phyloP scores from a whole-genome alignment of 2,329 filamentous ascomycete species.

The Calonectria fujianensis region DNA sequence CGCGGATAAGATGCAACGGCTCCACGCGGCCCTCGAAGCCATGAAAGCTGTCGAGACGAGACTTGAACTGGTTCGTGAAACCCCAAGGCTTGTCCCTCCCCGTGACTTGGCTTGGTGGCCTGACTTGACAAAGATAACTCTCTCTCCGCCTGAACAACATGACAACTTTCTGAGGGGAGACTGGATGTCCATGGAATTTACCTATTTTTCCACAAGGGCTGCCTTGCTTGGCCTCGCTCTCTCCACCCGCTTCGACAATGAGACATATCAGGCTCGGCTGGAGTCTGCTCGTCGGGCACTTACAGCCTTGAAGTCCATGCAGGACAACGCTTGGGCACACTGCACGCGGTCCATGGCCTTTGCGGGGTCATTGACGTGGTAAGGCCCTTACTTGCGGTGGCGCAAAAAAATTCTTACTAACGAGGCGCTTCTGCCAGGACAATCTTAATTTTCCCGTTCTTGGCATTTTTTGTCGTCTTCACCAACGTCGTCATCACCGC shows the following conservation, averaged over 20 bases:
- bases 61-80: conserved; percentile 1
- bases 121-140: background rate
- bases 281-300: conserved; percentile 12
- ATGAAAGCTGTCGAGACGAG: background rate
- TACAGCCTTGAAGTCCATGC: conserved; percentile 22
- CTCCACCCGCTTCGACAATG: background rate
- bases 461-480: conserved; percentile 28
- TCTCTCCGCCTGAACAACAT: background rate
- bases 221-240: background rate
- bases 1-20: background rate
- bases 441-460: conserved; percentile 25
- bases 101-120: background rate
- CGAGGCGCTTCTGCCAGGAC: background rate
- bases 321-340: conserved; percentile 32
- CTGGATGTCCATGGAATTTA: conserved; percentile 30
- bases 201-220: conserved; percentile 1
- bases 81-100: too few relatives aligned
- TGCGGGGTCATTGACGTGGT: conserved; percentile 29
- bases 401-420: background rate
- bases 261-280: conserved; percentile 3
- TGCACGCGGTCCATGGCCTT: conserved; percentile 24
- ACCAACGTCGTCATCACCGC: conserved; percentile 26
- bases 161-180: conserved; percentile 19
- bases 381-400: background rate
- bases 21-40: background rate